Evolutionary conservation across 2,329 filamentous ascomycete species (phyloP).

Genomic region (Claviceps sp.): DNA sequence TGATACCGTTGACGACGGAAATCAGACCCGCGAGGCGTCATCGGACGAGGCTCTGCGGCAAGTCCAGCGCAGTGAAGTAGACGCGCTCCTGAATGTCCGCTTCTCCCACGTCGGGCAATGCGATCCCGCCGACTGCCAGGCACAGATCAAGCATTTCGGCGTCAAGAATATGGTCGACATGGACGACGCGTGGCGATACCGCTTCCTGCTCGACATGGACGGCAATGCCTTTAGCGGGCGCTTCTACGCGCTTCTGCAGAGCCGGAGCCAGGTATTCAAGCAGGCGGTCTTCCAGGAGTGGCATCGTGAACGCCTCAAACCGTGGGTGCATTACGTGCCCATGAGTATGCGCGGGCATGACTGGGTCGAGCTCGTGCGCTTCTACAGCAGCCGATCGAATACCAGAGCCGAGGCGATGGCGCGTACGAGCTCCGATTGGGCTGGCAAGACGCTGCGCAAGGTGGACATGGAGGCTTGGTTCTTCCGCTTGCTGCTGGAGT

Average conservation of each 20-base stretch:
- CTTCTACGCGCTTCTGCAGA: conserved; percentile 82
- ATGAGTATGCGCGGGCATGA: conserved; percentile 73
- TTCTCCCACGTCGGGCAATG: conserved; percentile 91
- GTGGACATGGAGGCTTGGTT: conserved; percentile 61
- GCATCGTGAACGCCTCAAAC: conserved; percentile 84
- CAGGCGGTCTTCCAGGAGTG: conserved; percentile 87
- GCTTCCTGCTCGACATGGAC: conserved; percentile 85
- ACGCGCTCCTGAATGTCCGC: conserved; percentile 65
- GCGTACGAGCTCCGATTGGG: conserved; percentile 54
- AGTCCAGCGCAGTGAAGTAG: conserved; percentile 53
- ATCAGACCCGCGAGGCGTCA: no score
- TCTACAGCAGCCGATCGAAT: conserved; percentile 29
- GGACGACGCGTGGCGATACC: conserved; percentile 71
- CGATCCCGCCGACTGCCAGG: conserved; percentile 76
- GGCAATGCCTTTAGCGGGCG: conserved; percentile 92
- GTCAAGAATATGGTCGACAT: conserved; percentile 80
- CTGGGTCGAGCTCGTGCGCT: conserved; percentile 72
- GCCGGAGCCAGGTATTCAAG: conserved; percentile 76
- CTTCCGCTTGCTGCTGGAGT: conserved; percentile 57
- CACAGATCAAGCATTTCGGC: conserved; percentile 59
- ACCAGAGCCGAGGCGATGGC: conserved; percentile 35
- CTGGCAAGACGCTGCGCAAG: conserved; percentile 52
- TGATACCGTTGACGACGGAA: no score
- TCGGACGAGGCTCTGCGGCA: conserved; percentile 47
- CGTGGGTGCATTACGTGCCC: conserved; percentile 90